phyloP scores from a whole-genome alignment of 768 basidiomycete genomes.

The Epithele typhae region DNA sequence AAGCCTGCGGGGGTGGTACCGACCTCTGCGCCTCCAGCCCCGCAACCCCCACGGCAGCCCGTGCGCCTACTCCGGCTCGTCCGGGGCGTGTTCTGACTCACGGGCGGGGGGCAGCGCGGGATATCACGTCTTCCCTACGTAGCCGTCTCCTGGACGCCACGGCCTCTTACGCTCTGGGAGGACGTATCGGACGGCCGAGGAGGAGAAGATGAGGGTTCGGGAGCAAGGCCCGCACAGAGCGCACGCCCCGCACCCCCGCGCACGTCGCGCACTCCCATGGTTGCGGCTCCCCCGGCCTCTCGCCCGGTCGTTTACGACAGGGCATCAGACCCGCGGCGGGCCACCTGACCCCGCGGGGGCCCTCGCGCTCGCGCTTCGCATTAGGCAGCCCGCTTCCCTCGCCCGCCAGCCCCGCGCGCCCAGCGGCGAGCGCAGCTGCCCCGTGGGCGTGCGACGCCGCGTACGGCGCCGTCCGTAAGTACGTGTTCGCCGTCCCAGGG shows the following conservation, averaged over 20 bases:
- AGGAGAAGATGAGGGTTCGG: too few species aligned
- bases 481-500: too few species aligned
- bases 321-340: background rate
- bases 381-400: too few species aligned
- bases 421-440: too few species aligned
- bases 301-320: constrained; percentile 7
- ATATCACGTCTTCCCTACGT: background rate
- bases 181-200: background rate
- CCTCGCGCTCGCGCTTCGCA: constrained; percentile 3
- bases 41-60: background rate
- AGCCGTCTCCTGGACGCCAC: constrained; percentile 1
- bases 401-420: too few species aligned
- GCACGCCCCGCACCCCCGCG: too few species aligned
- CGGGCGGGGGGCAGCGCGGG: background rate
- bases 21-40: background rate
- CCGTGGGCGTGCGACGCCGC: too few species aligned
- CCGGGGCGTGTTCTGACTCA: constrained; percentile 2
- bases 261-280: constrained; percentile 4
- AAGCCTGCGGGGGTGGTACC: background rate
- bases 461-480: too few species aligned
- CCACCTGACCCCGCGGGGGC: constrained; percentile 4
- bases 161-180: background rate
- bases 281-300: constrained; percentile 5
- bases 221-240: too few species aligned
- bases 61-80: constrained; percentile 5